Conservation (phyloP, 192 early-diverging fungal genomes). For the Backusella sp. region DNA sequence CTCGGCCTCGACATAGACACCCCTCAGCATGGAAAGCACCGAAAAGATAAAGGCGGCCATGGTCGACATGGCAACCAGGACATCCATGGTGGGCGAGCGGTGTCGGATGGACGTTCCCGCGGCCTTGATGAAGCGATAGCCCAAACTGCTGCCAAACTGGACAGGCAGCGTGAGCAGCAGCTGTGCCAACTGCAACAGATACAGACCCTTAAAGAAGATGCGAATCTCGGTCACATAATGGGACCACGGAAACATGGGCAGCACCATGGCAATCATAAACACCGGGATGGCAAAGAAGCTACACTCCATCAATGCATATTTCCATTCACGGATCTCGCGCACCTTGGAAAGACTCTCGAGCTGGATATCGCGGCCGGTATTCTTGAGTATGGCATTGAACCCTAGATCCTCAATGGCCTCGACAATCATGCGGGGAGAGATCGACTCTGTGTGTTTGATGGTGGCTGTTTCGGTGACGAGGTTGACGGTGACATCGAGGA, state of each 20-base stretch:
- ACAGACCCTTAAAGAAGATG: conserved; percentile 54
- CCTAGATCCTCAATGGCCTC: conserved; percentile 79
- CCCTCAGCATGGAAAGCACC: conserved; percentile 68
- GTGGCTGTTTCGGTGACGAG: conserved; percentile 70
- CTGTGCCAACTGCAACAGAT: conserved; percentile 64
- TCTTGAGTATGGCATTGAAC: conserved; percentile 19
- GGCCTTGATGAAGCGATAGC: conserved; percentile 71
- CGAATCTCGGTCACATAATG: conserved; percentile 29
- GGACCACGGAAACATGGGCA: conserved; percentile 51
- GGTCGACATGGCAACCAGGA: conserved; percentile 86
- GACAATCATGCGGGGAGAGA: conserved; percentile 80
- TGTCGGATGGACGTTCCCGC: conserved; percentile 81
- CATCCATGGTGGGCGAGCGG: conserved; percentile 92
- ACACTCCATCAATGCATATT: conserved; percentile 60
- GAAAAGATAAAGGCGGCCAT: conserved; percentile 84
- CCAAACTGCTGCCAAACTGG: conserved; percentile 77
- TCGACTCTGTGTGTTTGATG: conserved; percentile 56
- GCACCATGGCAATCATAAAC: conserved; percentile 73
- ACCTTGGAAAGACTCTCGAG: conserved; percentile 85
- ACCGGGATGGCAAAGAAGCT: conserved; percentile 81
- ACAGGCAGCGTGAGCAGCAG: conserved; percentile 85
- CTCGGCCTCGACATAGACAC: conserved; percentile 51
- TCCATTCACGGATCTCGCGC: conserved; percentile 84
- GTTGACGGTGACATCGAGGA: conserved; percentile 56
- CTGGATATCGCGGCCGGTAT: conserved; percentile 61